These are phyloP conservation scores for Diaporthe ilicicola DNA, from an alignment of 2,329 filamentous ascomycete genomes.

Conservation along the genomic window DNA sequence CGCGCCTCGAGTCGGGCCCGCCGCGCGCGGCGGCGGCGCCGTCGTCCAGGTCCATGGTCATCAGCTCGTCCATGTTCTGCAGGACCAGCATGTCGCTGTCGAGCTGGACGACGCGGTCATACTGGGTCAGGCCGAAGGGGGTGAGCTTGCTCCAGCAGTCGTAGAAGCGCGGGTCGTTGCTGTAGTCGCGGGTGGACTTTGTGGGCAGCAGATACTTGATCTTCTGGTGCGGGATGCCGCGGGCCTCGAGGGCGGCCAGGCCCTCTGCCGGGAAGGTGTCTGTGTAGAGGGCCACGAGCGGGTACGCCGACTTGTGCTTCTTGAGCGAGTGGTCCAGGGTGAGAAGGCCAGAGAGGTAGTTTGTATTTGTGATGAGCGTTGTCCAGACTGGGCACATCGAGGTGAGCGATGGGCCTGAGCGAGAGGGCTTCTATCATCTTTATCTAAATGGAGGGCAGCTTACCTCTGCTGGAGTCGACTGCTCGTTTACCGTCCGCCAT, in stretches of 20 bases:
- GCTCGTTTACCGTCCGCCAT: conserved; percentile 45
- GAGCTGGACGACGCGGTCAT: conserved; percentile 81
- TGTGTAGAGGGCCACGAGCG: conserved; percentile 84
- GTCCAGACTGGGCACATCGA: conserved; percentile 74
- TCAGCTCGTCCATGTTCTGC: conserved; percentile 90
- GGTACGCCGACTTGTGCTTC: conserved; percentile 71
- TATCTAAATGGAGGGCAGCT: conserved; percentile 71
- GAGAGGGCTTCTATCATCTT: conserved; percentile 77
- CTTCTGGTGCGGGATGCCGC: conserved; percentile 74
- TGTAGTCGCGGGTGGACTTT: conserved; percentile 69
- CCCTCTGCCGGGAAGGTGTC: conserved; percentile 76
- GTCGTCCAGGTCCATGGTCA: conserved; percentile 73
- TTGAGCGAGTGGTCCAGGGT: conserved; percentile 83
- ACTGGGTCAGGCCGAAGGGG: conserved; percentile 79
- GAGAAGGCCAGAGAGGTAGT: conserved; percentile 83
- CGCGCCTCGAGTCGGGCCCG: conserved; percentile 59
- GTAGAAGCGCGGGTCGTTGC: conserved; percentile 83
- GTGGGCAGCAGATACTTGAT: conserved; percentile 78
- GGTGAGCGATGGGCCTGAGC: neutral
- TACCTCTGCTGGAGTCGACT: conserved; percentile 43
- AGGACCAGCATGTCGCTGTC: conserved; percentile 89
- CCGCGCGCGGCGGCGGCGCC: conserved; percentile 33
- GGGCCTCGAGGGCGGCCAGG: conserved; percentile 72
- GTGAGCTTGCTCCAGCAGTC: conserved; percentile 91
- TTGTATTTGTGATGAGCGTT: conserved; percentile 83